These are phyloP conservation scores for Lactuca saligna DNA, from an alignment of 129 eudicot genomes.

Conservation along the genomic window DNA sequence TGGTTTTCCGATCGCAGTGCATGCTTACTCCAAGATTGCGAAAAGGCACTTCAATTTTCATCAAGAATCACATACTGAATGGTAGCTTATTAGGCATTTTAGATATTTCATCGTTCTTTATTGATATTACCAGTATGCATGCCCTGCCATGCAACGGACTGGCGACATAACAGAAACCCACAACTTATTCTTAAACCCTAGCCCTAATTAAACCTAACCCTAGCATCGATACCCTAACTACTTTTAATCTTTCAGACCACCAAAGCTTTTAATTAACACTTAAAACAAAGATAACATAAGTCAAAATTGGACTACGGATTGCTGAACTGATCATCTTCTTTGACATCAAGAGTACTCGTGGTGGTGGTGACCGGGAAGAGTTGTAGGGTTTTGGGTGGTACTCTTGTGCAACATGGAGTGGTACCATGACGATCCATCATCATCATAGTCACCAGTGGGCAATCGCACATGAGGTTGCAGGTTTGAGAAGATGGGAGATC, in stretches of 20 bases:
- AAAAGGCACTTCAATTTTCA: slow-evolving; percentile 33
- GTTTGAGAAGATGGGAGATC: slow-evolving; percentile 26
- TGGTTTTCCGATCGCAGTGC: slow-evolving; percentile 25
- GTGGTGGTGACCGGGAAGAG: slow-evolving; percentile 73
- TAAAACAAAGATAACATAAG: slow-evolving; percentile 6
- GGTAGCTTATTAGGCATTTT: slow-evolving; percentile 40
- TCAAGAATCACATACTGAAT: slow-evolving; percentile 37
- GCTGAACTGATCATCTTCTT: slow-evolving; percentile 17
- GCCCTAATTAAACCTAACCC: slow-evolving; percentile 18
- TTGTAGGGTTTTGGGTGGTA: slow-evolving; percentile 6
- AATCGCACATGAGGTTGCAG: slow-evolving; percentile 32
- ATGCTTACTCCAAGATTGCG: slow-evolving; percentile 30
- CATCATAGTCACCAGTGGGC: slow-evolving; percentile 42
- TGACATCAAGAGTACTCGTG: slow-evolving; percentile 13
- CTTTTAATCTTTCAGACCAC: slow-evolving; percentile 22
- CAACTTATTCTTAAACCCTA: slow-evolving; percentile 26
- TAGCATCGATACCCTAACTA: slow-evolving; percentile 3
- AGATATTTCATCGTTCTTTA: slow-evolving; percentile 39
- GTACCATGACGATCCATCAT: slow-evolving; percentile 35
- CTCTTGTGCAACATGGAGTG: slow-evolving; percentile 29
- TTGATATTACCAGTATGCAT: slow-evolving; percentile 26
- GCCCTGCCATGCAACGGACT: slow-evolving; percentile 35
- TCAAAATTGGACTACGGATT: slow-evolving; percentile 29
- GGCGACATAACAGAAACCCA: slow-evolving; percentile 35
- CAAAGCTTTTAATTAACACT: neutral